Base-by-base conservation (phyloP, 441 rosid species). In the Erodium trifolium region DNA sequence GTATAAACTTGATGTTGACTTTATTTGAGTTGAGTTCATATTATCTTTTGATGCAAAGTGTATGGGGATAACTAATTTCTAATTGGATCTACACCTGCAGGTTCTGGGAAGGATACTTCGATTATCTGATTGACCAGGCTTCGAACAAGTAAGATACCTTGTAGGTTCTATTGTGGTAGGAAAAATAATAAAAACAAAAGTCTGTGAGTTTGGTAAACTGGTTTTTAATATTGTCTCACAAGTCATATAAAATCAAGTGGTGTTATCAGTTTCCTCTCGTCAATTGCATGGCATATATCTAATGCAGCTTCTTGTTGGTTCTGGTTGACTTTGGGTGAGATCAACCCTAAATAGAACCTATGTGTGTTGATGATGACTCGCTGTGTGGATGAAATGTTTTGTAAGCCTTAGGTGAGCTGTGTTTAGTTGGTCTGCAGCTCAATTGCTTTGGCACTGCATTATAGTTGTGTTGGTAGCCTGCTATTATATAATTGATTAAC, bases 31-130 rank as follows among this genome's bases (percentile, higher is more conserved):
- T 49, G 57, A 49, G 57, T 49, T 49, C 57, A 49, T 49, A n/a
- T 3, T 49, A 49, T 49, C 57, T 49, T 49, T 49, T 49, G 12
- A 49, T 49, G 17, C 17, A 49, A 49, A 3, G 55, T 49, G 55
- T 49, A 49, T 13, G 57, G 57, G 57, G n/a, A 62, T 62, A 10
- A 12, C 37, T 62, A 29, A 62, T 62, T 27, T 23, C 31, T 62
- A 10, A 29, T 67, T 70, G 67, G 70, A 63, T 62, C 41, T 75
- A 8, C 37, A 62, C 34, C 72, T 84, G 82, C 86, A 95, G 99
- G 83, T 95, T 95, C 77, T 95, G 98, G 99, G 98, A 95, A 79
- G 95, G 95, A 71, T 95, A 88, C 80, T 92, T 92, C 72, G 99
- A 95, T 73, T 78, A 83, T 86, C 86, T 92, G 72, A 87, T 92